A percentile compares a stretch with the other conserved stretches of the same genome.
phyloP scores from a whole-genome alignment of 2,329 filamentous ascomycete genomes.

The Fusarium sp. region DNA sequence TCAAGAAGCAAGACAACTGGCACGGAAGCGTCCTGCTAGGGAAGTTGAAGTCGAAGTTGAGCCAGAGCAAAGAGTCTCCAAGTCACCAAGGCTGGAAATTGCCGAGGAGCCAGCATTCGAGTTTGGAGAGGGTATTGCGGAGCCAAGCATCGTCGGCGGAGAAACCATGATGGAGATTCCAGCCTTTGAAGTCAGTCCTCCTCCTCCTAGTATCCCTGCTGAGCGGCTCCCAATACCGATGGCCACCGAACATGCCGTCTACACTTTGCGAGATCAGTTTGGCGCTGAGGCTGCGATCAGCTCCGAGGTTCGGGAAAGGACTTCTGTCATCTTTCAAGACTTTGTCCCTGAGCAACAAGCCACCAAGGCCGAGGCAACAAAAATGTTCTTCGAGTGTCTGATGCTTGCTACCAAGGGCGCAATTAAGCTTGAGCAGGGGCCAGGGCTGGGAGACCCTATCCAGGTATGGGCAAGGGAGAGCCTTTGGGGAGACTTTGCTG shows the following conservation, averaged over 20 bases:
- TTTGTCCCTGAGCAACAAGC: constrained; percentile 86
- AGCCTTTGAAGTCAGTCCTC: constrained; percentile 82
- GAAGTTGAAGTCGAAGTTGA: constrained; percentile 86
- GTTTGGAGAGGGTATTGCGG: constrained; percentile 62
- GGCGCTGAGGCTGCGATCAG: constrained; percentile 78
- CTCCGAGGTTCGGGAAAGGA: constrained; percentile 77
- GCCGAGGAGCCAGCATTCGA: constrained; percentile 72
- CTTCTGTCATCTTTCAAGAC: constrained; percentile 84
- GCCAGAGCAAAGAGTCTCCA: constrained; percentile 71
- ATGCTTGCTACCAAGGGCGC: constrained; percentile 98
- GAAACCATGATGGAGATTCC: constrained; percentile 75
- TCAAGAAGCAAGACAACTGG: constrained; percentile 81
- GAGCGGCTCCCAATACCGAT: constrained; percentile 89
- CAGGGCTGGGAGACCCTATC: constrained; percentile 82
- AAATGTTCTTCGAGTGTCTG: constrained; percentile 99
- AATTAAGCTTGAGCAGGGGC: constrained; percentile 91
- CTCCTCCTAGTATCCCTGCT: constrained; percentile 80
- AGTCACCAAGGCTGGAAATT: constrained; percentile 77
- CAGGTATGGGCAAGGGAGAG: constrained; percentile 89
- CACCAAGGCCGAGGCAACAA: constrained; percentile 90
- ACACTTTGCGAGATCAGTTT: constrained; percentile 90
- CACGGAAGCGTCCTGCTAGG: constrained; percentile 92
- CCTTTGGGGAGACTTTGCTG: constrained; percentile 98
- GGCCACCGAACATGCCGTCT: constrained; percentile 96
- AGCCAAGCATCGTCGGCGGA: constrained; percentile 67